Percentiles rank a stretch among this genome's conserved stretches.
Evolutionary conservation across 768 basidiomycete species (phyloP).

Genomic region (Omphalotus guepiniiformis): DNA sequence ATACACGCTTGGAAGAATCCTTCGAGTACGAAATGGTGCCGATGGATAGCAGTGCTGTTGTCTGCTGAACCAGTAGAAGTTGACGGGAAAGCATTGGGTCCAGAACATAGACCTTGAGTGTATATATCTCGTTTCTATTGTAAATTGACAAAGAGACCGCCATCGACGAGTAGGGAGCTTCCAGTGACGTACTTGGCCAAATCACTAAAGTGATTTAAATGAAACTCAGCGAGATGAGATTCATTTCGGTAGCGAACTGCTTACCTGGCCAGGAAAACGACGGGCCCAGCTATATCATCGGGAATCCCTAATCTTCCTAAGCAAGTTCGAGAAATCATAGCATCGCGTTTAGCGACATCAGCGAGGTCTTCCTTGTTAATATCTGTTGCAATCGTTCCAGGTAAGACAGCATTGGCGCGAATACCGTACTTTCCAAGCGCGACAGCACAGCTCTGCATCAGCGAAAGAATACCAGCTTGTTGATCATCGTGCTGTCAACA

Average conservation of each 20-base stretch:
- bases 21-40: constrained; percentile 38
- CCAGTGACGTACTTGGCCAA: constrained; percentile 63
- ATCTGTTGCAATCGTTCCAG: constrained; percentile 72
- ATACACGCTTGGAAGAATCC: constrained; percentile 64
- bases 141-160: constrained; percentile 71
- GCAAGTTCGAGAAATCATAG: constrained; percentile 61
- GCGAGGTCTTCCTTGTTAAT: constrained; percentile 76
- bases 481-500: too few relatives aligned
- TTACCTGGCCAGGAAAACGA: constrained; percentile 59
- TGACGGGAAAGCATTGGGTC: constrained; percentile 36
- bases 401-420: constrained; percentile 67
- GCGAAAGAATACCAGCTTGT: constrained; percentile 67
- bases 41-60: constrained; percentile 51
- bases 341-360: constrained; percentile 51
- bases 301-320: constrained; percentile 63
- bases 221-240: not conserved
- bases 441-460: constrained; percentile 79
- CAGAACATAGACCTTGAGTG: constrained; percentile 15
- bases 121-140: constrained; percentile 36
- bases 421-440: constrained; percentile 76
- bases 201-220: constrained; percentile 30
- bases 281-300: constrained; percentile 61
- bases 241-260: not conserved
- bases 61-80: constrained; percentile 51
- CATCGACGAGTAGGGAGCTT: constrained; percentile 19